Conservation (phyloP, 495 filamentous ascomycete genomes). For the Penicillium longicatenatum region DNA sequence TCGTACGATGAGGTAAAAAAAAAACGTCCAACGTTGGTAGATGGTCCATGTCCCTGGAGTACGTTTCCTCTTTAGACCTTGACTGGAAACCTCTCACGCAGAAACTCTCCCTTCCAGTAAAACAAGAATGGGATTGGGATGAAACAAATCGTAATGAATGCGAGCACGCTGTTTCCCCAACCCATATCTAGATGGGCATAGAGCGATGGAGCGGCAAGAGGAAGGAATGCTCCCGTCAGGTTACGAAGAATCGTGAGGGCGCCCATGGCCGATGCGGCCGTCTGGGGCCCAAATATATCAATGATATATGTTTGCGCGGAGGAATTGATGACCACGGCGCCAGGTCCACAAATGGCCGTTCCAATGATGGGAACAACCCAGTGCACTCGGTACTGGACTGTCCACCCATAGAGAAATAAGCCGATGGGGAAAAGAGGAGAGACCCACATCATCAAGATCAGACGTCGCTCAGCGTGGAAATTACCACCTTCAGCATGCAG, state of each 20-base stretch:
- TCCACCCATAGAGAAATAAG: slow-evolving; percentile 68
- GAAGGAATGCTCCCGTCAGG: slow-evolving; percentile 33
- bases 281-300: slow-evolving; percentile 53
- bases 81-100: slow-evolving; percentile 3
- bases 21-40: too few relatives aligned
- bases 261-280: slow-evolving; percentile 50
- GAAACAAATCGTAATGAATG: slow-evolving; percentile 39
- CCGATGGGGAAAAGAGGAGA: slow-evolving; percentile 48
- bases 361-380: slow-evolving; percentile 55
- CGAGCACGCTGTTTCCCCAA: slow-evolving; percentile 48
- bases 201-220: slow-evolving; percentile 38
- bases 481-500: background rate
- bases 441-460: slow-evolving; percentile 10
- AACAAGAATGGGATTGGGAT: slow-evolving; percentile 32
- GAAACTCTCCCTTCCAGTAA: background rate
- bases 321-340: slow-evolving; percentile 59
- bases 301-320: slow-evolving; percentile 63
- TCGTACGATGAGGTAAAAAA: too few relatives aligned
- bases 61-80: background rate
- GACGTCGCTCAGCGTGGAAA: slow-evolving; percentile 3
- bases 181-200: slow-evolving; percentile 42
- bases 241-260: slow-evolving; percentile 27
- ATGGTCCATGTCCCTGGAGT: too few relatives aligned
- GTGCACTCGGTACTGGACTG: slow-evolving; percentile 48
- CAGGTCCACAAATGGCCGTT: slow-evolving; percentile 47